Base-by-base conservation (phyloP, 768 basidiomycete genomes). In the Baorangia bicolor region DNA sequence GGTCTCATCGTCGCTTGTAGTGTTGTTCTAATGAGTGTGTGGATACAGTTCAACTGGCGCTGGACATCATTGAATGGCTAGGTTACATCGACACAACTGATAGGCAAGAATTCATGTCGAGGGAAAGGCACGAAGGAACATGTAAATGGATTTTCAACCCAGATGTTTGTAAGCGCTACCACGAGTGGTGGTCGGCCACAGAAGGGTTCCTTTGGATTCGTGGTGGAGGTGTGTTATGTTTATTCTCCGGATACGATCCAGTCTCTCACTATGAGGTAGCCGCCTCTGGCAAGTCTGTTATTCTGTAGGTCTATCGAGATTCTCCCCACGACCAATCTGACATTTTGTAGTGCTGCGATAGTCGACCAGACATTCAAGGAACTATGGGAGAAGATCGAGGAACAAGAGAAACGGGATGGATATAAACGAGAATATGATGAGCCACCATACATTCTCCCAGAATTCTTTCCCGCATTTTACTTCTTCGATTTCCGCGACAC, bases 401-500 rank as follows among this genome's bases (percentile, higher is more conserved):
- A 55, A 44, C 60, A 68, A 21, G 60, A 63, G 21, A 60, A 65
- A 31, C 54, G 16, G 23, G 56, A 53, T 33, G 60, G 64, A 3
- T 33, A 30, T 41, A 52, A 55, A 51, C 63, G 51, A 55, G 52
- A 56, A 40, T 43, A 46, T 20, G 57, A 63, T 25, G 58, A 63
- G 42, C 64, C 56, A 3, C 55, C 58, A 47, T 50, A 48, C 5
- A 16, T 65, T 42, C 66, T 49, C 12, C 65, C 65, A 12, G 63
- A 67, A 53, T 67, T 67, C 52, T 62, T 61, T 45, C 60, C 68
- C 4, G 68, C 56, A 0, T 61, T 65, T 50, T 65, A 65, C 56
- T 69, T 67, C 33, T 69, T 69, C 47, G 68, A 69, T 55, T 65
- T 59, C 48, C 66, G 68, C 31, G 68, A 69, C 48, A 49, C 41